Percentiles rank a stretch among this genome's conserved stretches.
Conservation (phyloP, 805 yeast species). For the Saccharomycopsis oosterbeekiorum region DNA sequence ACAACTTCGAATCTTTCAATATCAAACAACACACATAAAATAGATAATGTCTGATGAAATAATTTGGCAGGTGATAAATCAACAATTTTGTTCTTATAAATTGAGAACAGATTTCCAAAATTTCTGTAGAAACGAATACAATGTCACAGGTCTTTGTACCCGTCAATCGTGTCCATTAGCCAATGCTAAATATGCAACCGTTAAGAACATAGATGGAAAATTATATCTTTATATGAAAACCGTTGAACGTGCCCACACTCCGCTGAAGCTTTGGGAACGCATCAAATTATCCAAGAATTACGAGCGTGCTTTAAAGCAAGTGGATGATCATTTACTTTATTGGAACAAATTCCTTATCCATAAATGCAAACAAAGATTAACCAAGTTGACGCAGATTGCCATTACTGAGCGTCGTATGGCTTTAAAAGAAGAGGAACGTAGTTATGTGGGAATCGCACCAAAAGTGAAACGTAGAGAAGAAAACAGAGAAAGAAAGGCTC, state of each 20-base stretch:
- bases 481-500: conserved; percentile 91
- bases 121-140: conserved; percentile 93
- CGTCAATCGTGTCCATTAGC: conserved; percentile 96
- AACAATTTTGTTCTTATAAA: conserved; percentile 92
- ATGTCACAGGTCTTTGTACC: conserved; percentile 87
- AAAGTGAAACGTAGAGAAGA: conserved; percentile 93
- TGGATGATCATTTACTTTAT: conserved; percentile 77
- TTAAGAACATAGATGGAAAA: conserved; percentile 69
- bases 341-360: conserved; percentile 91
- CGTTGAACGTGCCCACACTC: conserved; percentile 95
- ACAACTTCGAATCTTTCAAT: too few species aligned
- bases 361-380: conserved; percentile 92
- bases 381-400: conserved; percentile 90
- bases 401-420: conserved; percentile 92
- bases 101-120: conserved; percentile 79
- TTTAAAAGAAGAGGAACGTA: conserved; percentile 73
- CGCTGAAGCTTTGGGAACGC: conserved; percentile 91
- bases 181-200: conserved; percentile 83
- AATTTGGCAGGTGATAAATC: conserved; percentile 95
- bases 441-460: conserved; percentile 83
- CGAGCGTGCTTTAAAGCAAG: conserved; percentile 75
- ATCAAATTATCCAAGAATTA: conserved; percentile 85
- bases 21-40: background rate
- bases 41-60: conserved; percentile 56
- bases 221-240: conserved; percentile 89